Base-by-base conservation (phyloP, 208 protist species). In the Porcisia deanei region DNA sequence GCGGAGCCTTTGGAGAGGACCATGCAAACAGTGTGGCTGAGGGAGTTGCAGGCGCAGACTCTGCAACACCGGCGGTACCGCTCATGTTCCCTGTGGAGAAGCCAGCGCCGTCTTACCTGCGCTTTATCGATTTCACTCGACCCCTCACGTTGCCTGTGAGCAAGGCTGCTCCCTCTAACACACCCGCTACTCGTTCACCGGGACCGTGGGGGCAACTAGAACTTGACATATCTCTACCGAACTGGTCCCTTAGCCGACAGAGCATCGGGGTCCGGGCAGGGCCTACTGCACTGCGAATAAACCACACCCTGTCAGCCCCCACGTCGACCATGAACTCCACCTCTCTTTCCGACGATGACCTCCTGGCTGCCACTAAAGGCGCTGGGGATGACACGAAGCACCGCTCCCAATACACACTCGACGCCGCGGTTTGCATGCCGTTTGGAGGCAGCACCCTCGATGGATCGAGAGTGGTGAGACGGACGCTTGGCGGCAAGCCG, bases 191-290 rank as follows among this genome's bases (percentile, higher is more conserved):
- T 34, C 18, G 41, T 30, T 20, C 63, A 6, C 41, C 63, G 6
- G 61, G 2, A 58, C 25, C 77, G 18, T 74, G 71, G 64, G 78
- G 78, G 25, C 78, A 78, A 47, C 47, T 76, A 9, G 78, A 82
- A 59, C 4, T 82, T 52, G 78, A 82, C n/a, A 45, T 57, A 6
- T 45, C 66, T 18, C 25, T 82, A 47, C 78, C 78, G 14, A 49
- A 78, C 53, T 82, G 78, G 78, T 69, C 71, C 20, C 9, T 52
- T 22, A 73, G 66, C 53, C 78, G 78, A 5, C 78, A 78, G 68
- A 82, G 78, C 57, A n/a, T 75, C 43, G 78, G 78, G 9, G 60
- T n/a, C n/a, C 78, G 78, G 2, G 20, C 73, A 9, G 78, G 78
- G 10, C 78, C 78, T 18, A 72, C 73, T 2, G 78, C 78, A 4